Percentiles rank a stretch among this genome's conserved stretches.
Evolutionary conservation across 225 moss, liverwort and hornwort genomes (phyloP).

Genomic region (Neckera pumila): DNA sequence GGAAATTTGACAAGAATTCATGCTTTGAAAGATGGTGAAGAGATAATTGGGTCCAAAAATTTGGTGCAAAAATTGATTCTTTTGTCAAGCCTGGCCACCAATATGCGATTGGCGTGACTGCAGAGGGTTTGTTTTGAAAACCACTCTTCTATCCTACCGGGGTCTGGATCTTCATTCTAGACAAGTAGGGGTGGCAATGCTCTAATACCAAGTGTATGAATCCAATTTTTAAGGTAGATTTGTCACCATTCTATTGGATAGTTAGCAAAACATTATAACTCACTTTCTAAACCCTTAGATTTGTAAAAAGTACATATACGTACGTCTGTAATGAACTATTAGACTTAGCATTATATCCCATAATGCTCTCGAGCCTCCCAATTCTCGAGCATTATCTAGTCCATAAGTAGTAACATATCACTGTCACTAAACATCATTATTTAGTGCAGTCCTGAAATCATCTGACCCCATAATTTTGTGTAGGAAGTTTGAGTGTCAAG

Average conservation of each 20-base stretch:
- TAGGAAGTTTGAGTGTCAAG: background rate
- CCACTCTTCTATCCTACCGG: rapidly evolving
- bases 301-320: too few species aligned
- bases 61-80: too few species aligned
- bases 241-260: too few species aligned
- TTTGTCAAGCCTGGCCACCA: rapidly evolving
- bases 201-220: background rate
- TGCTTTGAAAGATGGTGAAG: rapidly evolving
- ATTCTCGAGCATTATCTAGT: too few species aligned
- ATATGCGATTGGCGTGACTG: rapidly evolving
- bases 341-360: too few species aligned
- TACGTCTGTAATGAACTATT: too few species aligned
- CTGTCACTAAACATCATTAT: background rate
- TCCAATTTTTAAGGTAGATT: too few species aligned
- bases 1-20: background rate
- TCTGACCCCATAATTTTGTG: background rate
- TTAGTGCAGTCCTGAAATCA: background rate
- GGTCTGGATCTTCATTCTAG: rapidly evolving
- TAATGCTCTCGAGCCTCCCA: too few species aligned
- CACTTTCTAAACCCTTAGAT: too few species aligned
- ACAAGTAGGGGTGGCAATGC: rapidly evolving
- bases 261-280: too few species aligned
- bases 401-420: background rate
- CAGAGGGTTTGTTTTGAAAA: background rate
- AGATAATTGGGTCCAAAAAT: rapidly evolving